Percentiles rank a stretch among this genome's conserved stretches.
These are phyloP conservation scores for Solanum chacoense DNA, from an alignment of 305 asterid genomes.

Conservation along the genomic window DNA sequence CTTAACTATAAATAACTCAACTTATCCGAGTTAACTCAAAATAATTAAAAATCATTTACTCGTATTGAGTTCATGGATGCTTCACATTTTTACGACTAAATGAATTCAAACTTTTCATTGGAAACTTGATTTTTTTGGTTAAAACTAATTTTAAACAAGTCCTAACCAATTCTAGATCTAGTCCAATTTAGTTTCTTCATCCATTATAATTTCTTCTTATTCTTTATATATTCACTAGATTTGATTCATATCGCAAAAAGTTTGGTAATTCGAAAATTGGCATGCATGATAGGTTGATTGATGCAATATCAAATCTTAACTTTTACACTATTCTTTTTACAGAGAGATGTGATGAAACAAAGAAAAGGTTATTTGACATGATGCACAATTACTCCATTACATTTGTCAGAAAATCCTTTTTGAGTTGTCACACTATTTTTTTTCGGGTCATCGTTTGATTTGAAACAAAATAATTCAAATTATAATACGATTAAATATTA, in stretches of 20 bases:
- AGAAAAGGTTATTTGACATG: background rate
- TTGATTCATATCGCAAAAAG: background rate
- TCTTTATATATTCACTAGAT: background rate
- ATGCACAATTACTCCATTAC: background rate
- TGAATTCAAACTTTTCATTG: background rate
- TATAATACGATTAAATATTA: background rate
- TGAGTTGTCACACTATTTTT: background rate
- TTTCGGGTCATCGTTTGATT: background rate
- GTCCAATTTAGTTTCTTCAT: background rate
- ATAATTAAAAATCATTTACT: background rate
- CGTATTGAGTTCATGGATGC: background rate
- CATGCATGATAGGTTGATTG: background rate
- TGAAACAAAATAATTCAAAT: background rate
- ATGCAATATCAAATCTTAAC: background rate
- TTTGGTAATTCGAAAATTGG: background rate
- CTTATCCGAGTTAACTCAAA: background rate
- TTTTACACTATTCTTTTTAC: background rate
- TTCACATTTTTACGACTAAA: background rate
- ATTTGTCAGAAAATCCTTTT: background rate
- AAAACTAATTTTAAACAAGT: background rate
- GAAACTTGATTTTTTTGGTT: background rate
- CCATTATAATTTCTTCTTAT: background rate
- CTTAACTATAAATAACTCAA: background rate
- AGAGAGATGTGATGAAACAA: background rate
- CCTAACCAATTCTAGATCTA: background rate